Evolutionary conservation across 2,329 filamentous ascomycete species (phyloP).

Genomic region (Emmonsia crescens): DNA sequence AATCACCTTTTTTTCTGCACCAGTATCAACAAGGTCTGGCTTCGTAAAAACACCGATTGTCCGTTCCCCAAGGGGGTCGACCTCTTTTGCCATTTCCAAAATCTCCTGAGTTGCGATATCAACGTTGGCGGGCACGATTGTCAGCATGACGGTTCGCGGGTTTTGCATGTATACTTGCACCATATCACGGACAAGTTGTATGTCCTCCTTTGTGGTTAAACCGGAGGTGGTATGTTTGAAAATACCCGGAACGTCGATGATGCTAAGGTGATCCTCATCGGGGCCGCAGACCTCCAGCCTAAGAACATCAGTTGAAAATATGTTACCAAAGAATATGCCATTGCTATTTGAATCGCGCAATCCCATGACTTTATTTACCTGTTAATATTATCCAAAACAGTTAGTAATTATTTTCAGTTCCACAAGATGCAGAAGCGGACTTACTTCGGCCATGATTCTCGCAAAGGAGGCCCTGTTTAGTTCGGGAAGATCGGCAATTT

Average conservation of each 20-base stretch:
- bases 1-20: slow-evolving; percentile 20
- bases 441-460: too few species aligned
- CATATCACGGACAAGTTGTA: slow-evolving; percentile 28
- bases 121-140: slow-evolving; percentile 35
- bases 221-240: slow-evolving; percentile 30
- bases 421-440: background rate
- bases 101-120: slow-evolving; percentile 41
- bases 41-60: slow-evolving; percentile 46
- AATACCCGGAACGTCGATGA: slow-evolving; percentile 39
- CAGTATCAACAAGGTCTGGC: slow-evolving; percentile 50
- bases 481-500: slow-evolving; percentile 11
- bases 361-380: slow-evolving; percentile 20
- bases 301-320: slow-evolving; percentile 31
- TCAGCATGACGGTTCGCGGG: slow-evolving; percentile 30
- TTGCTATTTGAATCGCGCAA: slow-evolving; percentile 17
- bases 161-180: slow-evolving; percentile 32
- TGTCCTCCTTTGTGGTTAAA: slow-evolving; percentile 28
- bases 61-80: slow-evolving; percentile 27
- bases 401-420: background rate
- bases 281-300: slow-evolving; percentile 35
- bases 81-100: slow-evolving; percentile 28
- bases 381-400: background rate
- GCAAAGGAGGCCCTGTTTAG: slow-evolving; percentile 17
- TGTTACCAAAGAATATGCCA: too few species aligned
- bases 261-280: slow-evolving; percentile 28